A percentile compares a stretch with the other conserved stretches of the same genome.
phyloP scores from a whole-genome alignment of 306 rosid genomes.

The Cicer chorassanicum region DNA sequence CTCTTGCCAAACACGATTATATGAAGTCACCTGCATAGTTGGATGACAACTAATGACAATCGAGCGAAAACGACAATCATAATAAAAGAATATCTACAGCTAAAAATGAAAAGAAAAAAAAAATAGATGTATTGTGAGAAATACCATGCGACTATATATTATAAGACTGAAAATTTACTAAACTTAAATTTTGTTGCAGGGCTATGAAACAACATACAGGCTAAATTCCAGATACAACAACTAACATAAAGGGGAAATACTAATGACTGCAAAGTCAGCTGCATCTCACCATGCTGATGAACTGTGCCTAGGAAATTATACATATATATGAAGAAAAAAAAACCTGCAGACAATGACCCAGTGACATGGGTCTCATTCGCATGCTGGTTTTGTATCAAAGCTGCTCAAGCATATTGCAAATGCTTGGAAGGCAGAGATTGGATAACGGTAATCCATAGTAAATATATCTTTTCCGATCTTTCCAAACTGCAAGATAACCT shows the following conservation, averaged over 20 bases:
- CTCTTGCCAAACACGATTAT: background rate
- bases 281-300: constrained; percentile 42
- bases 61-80: background rate
- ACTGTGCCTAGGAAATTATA: constrained; percentile 45
- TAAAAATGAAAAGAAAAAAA: background rate
- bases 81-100: constrained; percentile 7
- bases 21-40: constrained; percentile 20
- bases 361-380: constrained; percentile 61
- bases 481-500: constrained; percentile 82
- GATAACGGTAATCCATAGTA: constrained; percentile 91
- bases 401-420: constrained; percentile 87
- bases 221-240: constrained; percentile 45
- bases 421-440: constrained; percentile 91
- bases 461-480: constrained; percentile 88
- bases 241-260: constrained; percentile 44
- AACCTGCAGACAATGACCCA: constrained; percentile 38
- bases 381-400: constrained; percentile 88
- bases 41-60: constrained; percentile 28
- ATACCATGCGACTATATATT: constrained; percentile 23
- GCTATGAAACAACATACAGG: constrained; percentile 52
- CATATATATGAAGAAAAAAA: constrained; percentile 12
- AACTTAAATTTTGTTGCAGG: constrained; percentile 49
- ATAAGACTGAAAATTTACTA: constrained; percentile 45
- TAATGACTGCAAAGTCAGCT: constrained; percentile 47
- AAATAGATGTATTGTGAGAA: constrained; percentile 6